phyloP scores from a whole-genome alignment of 2,329 filamentous ascomycete species.

The Colletotrichum zoysiae region DNA sequence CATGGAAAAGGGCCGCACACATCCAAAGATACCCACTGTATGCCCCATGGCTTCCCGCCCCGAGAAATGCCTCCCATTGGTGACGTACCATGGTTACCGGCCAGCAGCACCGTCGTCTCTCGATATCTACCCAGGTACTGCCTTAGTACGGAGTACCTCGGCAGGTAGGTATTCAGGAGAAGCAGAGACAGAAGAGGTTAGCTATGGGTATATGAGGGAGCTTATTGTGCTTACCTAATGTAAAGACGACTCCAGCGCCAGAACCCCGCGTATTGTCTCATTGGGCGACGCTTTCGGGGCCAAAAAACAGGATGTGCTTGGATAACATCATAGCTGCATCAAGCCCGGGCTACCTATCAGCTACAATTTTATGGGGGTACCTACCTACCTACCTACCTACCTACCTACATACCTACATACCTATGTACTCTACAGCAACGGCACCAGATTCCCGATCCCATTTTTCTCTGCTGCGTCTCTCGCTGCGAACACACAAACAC shows the following conservation, averaged over 20 bases:
- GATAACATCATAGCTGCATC: constrained; percentile 43
- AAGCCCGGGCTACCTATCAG: constrained; percentile 13
- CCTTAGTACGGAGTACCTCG: background rate
- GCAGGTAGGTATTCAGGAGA: too few species aligned
- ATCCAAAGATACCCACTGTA: constrained; percentile 11
- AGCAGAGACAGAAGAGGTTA: background rate
- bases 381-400: background rate
- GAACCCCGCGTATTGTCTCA: constrained; percentile 35
- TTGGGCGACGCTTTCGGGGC: constrained; percentile 33
- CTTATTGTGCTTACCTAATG: background rate
- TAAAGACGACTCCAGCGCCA: constrained; percentile 2
- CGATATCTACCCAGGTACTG: too few species aligned
- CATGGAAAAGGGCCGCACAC: constrained; percentile 15
- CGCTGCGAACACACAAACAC: background rate
- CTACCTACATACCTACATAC: too few species aligned
- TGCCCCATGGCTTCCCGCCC: constrained; percentile 2
- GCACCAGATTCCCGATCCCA: background rate
- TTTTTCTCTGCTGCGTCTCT: constrained; percentile 3
- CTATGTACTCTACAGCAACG: background rate
- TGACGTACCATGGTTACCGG: background rate
- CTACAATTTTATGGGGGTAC: too few species aligned
- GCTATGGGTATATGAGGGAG: background rate
- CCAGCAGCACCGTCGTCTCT: background rate
- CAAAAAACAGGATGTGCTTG: constrained; percentile 40
- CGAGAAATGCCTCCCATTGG: constrained; percentile 14